These are phyloP conservation scores for Actinidia polygama DNA, from an alignment of 179 eudicot genomes.

Conservation along the genomic window DNA sequence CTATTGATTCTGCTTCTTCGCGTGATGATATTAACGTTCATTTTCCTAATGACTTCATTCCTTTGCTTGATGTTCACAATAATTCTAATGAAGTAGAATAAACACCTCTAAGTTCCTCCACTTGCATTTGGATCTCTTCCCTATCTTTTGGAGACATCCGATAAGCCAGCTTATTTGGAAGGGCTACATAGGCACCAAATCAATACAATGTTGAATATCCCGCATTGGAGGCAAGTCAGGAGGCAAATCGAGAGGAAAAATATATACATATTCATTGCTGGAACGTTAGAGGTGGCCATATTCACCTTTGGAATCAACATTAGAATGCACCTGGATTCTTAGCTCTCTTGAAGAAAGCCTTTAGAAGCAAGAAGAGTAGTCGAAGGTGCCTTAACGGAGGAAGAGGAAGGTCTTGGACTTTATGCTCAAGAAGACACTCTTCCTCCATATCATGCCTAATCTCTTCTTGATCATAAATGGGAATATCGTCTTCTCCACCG, in stretches of 20 bases:
- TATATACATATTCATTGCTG: too few relatives aligned
- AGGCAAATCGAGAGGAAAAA: neutral
- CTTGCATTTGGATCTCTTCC: neutral
- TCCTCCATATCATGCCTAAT: too few relatives aligned
- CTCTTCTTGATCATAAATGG: too few relatives aligned
- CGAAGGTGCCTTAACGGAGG: neutral
- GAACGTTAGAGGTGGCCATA: too few relatives aligned
- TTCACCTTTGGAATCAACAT: too few relatives aligned
- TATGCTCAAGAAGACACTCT: neutral
- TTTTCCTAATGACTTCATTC: too few relatives aligned
- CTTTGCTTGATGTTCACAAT: too few relatives aligned
- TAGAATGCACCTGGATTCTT: too few relatives aligned
- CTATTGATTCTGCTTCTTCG: too few relatives aligned
- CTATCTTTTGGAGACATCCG: neutral
- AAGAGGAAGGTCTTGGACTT: neutral
- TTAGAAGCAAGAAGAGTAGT: neutral
- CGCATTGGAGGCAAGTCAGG: neutral
- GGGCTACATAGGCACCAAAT: neutral
- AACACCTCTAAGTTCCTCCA: neutral
- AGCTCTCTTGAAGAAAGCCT: neutral
- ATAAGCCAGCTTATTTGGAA: neutral
- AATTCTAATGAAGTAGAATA: too few relatives aligned
- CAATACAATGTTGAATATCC: neutral
- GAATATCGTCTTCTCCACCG: too few relatives aligned
- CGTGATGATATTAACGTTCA: too few relatives aligned